Conservation (phyloP, 768 basidiomycete species). For the Tephrocybe sp. region DNA sequence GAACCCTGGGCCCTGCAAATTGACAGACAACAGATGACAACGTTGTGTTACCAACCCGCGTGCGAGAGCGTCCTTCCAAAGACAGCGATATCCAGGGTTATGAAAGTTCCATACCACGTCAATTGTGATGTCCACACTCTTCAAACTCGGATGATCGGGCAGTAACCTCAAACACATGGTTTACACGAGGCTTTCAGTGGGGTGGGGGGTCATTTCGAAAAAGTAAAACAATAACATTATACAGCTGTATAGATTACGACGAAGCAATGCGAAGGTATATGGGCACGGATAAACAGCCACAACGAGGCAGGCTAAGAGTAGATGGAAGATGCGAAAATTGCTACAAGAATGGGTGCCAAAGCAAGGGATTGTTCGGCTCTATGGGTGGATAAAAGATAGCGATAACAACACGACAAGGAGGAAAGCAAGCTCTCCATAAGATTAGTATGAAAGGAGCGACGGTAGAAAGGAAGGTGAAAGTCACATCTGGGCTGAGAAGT, state of each 20-base stretch:
- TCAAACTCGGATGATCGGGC: neutral
- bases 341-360: conserved; percentile 22
- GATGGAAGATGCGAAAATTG: conserved; percentile 15
- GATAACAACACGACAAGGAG: conserved; percentile 15
- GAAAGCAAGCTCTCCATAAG: conserved; percentile 25
- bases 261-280: conserved; percentile 15
- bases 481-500: conserved; percentile 14
- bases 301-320: conserved; percentile 6
- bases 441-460: conserved; percentile 25
- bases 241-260: conserved; percentile 7
- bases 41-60: neutral
- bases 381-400: conserved; percentile 20
- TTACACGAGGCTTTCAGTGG: conserved; percentile 12
- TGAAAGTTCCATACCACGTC: neutral
- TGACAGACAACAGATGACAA: neutral
- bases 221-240: conserved; percentile 15
- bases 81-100: neutral
- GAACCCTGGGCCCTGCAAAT: neutral
- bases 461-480: conserved; percentile 23
- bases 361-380: conserved; percentile 22
- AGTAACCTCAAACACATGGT: conserved; percentile 10
- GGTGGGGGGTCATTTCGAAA: neutral
- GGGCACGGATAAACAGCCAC: conserved; percentile 13
- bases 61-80: neutral
- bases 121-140: neutral